Evolutionary conservation across 495 filamentous ascomycete genomes (phyloP).

Genomic region (Talaromyces wortmannii): DNA sequence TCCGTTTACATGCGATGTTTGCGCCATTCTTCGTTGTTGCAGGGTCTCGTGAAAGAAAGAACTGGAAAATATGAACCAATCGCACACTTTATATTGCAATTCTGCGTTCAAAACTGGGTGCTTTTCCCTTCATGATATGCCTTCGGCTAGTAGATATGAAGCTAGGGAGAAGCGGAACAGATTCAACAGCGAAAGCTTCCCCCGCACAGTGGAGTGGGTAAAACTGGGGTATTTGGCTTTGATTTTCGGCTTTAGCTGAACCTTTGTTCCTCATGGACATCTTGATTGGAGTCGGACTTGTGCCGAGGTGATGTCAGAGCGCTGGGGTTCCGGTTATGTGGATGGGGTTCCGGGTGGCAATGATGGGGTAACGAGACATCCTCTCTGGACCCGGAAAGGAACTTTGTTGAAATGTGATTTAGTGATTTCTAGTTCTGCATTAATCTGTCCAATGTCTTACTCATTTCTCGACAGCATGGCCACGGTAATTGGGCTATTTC

Average conservation of each 20-base stretch:
- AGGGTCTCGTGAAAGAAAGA: background rate
- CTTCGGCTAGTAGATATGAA: too few species aligned
- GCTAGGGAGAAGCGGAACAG: too few species aligned
- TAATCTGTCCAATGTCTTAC: background rate
- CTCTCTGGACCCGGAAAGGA: background rate
- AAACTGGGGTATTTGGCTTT: too few species aligned
- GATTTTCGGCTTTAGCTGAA: too few species aligned
- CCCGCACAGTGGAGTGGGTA: too few species aligned
- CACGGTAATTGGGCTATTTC: background rate
- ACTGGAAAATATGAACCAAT: background rate
- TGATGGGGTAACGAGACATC: background rate
- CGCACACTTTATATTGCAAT: background rate
- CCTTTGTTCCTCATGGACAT: too few species aligned
- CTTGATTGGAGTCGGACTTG: too few species aligned
- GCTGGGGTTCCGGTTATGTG: background rate
- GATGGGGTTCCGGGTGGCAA: background rate
- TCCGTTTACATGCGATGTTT: background rate
- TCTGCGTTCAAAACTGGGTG: too few species aligned
- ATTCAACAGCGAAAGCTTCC: too few species aligned
- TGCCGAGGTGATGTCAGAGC: background rate
- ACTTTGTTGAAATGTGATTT: background rate
- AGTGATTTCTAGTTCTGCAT: background rate
- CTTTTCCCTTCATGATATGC: too few species aligned
- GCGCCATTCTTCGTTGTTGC: background rate
- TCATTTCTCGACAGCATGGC: background rate